Evolutionary conservation across 805 yeast species (phyloP), one percentile per base, ranked within the genome.

Genomic region (Maudiozyma saulgeensis): DNA sequence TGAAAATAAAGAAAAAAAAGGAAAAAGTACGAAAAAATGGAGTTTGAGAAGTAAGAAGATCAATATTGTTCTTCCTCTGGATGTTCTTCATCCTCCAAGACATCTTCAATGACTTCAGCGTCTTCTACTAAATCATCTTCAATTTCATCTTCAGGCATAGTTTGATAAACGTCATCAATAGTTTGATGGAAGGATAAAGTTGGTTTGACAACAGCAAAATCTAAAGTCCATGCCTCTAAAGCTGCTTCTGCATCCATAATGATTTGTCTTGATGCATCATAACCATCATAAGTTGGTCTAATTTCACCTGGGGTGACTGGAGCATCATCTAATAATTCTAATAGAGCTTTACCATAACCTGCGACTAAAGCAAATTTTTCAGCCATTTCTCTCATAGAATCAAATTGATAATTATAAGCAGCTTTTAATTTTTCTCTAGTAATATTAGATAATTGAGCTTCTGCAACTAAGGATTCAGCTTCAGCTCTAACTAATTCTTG

Each of bases 261-360:
- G 74, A 93, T 88, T 78, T 93, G 98, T 78, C 89, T 90, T 54
- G 96, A 86, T 52, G 96, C 96, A 70, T 91, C 97, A 71, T 89
- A 91, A 59, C 98, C 98, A 67, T 93, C 98, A 73, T 93, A 91
- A 53, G 96, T 91, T 45, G 96, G 91, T 78, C 98, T 88, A 57
- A 96, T 84, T 78, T 91, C 98, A 77, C 99, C 99, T 56, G 99
- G 99, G 59, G 97, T 91, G 57, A 93, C 96, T 56, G 98, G 96
- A 57, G 93, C 74, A 72, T 91, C 98, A 69, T 91, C 98, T 68
- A 91, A 80, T 66, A 91, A 81, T 78, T 93, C 98, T 67, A 93
- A 79, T 58, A 91, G 75, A 43, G 96, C 96, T 78, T 91, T 91
- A 75, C 98, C 98, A 78, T 93, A 93, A 66, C 97, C 97, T 61